Base-by-base conservation (phyloP, 2,329 filamentous ascomycete species). In the Penicillium palitans region DNA sequence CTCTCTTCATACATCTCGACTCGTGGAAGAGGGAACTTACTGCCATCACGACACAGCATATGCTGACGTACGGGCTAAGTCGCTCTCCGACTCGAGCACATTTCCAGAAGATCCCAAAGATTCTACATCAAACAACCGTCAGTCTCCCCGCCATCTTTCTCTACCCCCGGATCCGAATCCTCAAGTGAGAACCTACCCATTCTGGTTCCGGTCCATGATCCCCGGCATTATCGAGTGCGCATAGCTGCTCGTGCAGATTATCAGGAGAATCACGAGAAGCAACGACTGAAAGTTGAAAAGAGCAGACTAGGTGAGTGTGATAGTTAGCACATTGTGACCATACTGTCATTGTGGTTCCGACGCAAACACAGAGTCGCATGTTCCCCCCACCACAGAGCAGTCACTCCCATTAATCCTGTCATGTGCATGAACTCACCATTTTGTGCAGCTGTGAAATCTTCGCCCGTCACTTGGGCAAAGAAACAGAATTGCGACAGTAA, bases 281-380 rank as follows among this genome's bases (percentile, higher is more conserved):
- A 98, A 89, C 59, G 92, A 96, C 78, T 97, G 92, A 82, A 99
- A 98, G 80, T 98, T 98, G 87, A 99, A 97, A 71, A 99, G 89
- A 55, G 95, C 95, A 59, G 95, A 90, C 95, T 97, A 71, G 51
- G 39, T 42, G 24, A 48, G 47, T 54, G 6, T 35, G 27, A 27
- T 12, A 39, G 61, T 66, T 52, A 66, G 61, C 52, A 39, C 59
- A 58, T 61, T 52, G 54, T 50, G 9, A 19, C 29, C 29, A 46
- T 55, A 29, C 25, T 24, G 25, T 21, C 25, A 54, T 46, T 53
- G 51, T 39, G 29, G 31, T 52, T 25, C 21, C 21, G 2, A 44
- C 10, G 7, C 27, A 31, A 29, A 42, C 37, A 13, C 29, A 10
- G 29, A 29, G 29, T 29, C 29, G 12, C 17, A 44, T 39, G 50